These are phyloP conservation scores for Pseudocohnilembus persalinus DNA, from an alignment of 169 alveolate genomes.

Conservation along the genomic window DNA sequence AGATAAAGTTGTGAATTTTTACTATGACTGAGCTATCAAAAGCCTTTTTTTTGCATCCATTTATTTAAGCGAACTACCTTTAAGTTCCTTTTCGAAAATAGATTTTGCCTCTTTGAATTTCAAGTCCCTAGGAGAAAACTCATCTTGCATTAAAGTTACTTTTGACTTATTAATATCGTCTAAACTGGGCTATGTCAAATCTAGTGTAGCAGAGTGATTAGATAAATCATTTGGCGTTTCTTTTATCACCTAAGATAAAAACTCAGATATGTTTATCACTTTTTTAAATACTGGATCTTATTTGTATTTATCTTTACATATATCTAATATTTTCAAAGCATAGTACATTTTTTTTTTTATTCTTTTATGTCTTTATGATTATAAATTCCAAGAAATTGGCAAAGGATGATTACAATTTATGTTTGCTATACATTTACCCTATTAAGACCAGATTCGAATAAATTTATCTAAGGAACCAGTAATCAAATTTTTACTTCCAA, in stretches of 20 bases:
- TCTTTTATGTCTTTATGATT: conserved; percentile 12
- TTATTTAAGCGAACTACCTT: conserved; percentile 38
- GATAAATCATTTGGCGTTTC: background rate
- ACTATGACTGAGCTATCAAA: conserved; percentile 3
- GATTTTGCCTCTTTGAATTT: conserved; percentile 36
- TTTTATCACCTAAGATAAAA: conserved; percentile 4
- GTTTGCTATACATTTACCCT: conserved; percentile 23
- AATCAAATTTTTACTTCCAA: background rate
- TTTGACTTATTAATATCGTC: background rate
- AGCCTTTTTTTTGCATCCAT: conserved; percentile 45
- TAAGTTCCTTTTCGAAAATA: conserved; percentile 28
- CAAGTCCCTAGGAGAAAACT: conserved; percentile 41
- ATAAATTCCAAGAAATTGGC: conserved; percentile 37
- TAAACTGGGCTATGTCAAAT: background rate
- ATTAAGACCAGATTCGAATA: conserved; percentile 15
- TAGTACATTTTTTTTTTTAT: conserved; percentile 34
- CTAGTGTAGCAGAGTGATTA: background rate
- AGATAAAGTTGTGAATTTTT: too few relatives aligned
- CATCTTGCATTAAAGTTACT: conserved; percentile 36
- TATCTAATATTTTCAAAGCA: conserved; percentile 42
- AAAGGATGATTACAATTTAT: conserved; percentile 40
- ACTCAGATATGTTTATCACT: background rate
- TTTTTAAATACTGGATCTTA: conserved; percentile 20
- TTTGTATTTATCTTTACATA: conserved; percentile 25
- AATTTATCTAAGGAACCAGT: background rate